Evolutionary conservation across 1,284 basidiomycete species (phyloP).

Genomic region (Melampsora americana): DNA sequence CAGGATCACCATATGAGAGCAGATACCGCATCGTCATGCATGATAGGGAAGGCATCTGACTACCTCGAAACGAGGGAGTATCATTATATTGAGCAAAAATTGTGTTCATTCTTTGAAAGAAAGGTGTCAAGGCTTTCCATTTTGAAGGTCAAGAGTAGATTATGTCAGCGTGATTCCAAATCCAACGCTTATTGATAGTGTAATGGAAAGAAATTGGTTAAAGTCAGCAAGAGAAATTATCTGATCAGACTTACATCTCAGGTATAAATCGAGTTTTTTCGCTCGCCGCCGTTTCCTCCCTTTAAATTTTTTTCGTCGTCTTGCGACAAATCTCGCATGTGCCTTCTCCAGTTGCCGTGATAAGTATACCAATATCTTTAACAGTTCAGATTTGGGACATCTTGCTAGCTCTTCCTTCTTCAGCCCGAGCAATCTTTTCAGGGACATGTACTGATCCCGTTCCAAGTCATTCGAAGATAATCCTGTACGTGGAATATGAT

Average conservation of each 20-base stretch:
- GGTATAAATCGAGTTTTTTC: background rate
- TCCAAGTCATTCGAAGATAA: no score
- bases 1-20: conserved; percentile 4
- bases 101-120: conserved; percentile 1
- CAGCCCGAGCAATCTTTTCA: background rate
- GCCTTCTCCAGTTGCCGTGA: background rate
- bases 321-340: background rate
- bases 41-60: background rate
- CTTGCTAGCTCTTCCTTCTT: background rate
- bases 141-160: background rate
- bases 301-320: no score
- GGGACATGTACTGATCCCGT: background rate
- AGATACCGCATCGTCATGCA: background rate
- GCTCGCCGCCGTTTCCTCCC: background rate
- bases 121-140: conserved; percentile 2
- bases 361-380: background rate
- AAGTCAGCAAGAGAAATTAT: background rate
- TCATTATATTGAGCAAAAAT: background rate
- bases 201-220: background rate
- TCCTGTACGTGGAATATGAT: no score
- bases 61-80: background rate
- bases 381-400: background rate
- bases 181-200: no score
- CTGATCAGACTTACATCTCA: background rate
- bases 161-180: no score